Base-by-base conservation (phyloP, 345 rosid species). In the Tarenaya hassleriana region DNA sequence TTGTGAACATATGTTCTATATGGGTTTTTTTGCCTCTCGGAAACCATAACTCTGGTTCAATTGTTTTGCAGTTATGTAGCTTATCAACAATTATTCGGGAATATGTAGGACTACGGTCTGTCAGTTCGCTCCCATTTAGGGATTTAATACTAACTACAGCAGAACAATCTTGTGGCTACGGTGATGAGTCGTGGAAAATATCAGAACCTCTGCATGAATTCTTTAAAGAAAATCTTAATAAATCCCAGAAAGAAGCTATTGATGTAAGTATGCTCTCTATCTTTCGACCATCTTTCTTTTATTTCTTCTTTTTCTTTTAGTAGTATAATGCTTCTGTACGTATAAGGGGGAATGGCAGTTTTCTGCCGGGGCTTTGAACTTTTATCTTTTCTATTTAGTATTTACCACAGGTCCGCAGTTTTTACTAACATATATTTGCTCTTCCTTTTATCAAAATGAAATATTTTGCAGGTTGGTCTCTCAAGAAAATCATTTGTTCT, bases 61-160 rank as follows among this genome's bases (percentile, higher is more conserved):
- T 53, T 17, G 27, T 52, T 60, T 12, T 79, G 73, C 70, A 91
- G 98, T 67, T 87, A 52, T 84, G 98, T 80, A 72, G 95, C 69
- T 75, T 91, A 52, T 91, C 98, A 52, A 91, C 98, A 31, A 88
- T 88, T 65, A 70, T 71, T 41, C 96, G 95, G 67, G 96, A 91
- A 76, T 91, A 91, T 63, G 48, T 70, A 56, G 98, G 95, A 58
- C 58, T 91, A 39, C 66, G 84, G 64, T 82, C 90, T 42, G 69
- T 91, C 45, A 66, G 80, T 48, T 79, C 84, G 29, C 94, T 91
- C 33, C 95, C 98, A 44, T 91, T 91, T 81, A 91, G 73, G 82
- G 87, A 87, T 76, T 76, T 88, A 62, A 84, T 91, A 61, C 55
- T 91, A 34, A 69, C 64, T 13, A 95, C 84, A 42, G 50, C 69